Percentiles rank a stretch among this genome's conserved stretches.
phyloP scores from a whole-genome alignment of 2,329 filamentous ascomycete genomes.

The Fusarium virguliforme region DNA sequence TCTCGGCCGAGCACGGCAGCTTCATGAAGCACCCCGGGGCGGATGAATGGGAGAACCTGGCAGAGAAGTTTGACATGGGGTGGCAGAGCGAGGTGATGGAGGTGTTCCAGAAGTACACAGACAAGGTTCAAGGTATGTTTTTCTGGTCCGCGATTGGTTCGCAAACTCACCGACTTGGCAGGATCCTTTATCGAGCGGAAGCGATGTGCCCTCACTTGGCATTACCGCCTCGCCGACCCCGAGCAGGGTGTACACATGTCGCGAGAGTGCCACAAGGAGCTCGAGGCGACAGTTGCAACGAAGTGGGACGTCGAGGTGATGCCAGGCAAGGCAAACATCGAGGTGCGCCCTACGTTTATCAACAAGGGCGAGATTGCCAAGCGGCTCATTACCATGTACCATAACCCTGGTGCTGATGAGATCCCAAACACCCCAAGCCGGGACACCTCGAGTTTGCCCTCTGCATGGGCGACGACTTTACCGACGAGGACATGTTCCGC shows the following conservation, averaged over 20 bases:
- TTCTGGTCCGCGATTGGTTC: too few species aligned
- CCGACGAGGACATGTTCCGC: conserved; percentile 97
- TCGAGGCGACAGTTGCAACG: conserved; percentile 82
- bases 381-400: conserved; percentile 83
- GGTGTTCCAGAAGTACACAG: conserved; percentile 90
- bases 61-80: conserved; percentile 88
- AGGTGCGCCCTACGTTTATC: conserved; percentile 96
- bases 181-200: conserved; percentile 96
- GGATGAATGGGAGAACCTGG: conserved; percentile 89
- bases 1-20: conserved; percentile 96
- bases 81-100: conserved; percentile 91
- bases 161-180: conserved; percentile 53
- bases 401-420: conserved; percentile 63
- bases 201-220: conserved; percentile 95
- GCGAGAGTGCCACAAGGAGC: conserved; percentile 83
- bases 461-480: conserved; percentile 95
- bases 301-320: conserved; percentile 96
- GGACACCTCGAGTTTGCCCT: conserved; percentile 86
- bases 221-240: conserved; percentile 92
- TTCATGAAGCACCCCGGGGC: conserved; percentile 88
- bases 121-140: conserved; percentile 82
- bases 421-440: conserved; percentile 60
- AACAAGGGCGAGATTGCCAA: conserved; percentile 98
- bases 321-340: conserved; percentile 95
- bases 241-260: conserved; percentile 87